Evolutionary conservation across 805 yeast species (phyloP).

Genomic region (Ogataea wickerhamii): DNA sequence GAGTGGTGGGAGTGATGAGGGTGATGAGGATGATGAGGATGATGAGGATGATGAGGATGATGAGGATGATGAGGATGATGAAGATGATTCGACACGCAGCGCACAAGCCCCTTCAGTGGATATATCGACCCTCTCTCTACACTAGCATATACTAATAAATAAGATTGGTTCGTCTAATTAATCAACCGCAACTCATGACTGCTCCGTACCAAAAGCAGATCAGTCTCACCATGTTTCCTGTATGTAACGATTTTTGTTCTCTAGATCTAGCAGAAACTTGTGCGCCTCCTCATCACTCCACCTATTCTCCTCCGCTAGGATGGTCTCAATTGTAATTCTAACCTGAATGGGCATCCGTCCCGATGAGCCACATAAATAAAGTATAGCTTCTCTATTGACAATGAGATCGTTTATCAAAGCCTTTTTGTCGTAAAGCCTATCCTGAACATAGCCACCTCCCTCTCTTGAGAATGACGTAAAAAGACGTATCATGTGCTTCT

Average conservation of each 20-base stretch:
- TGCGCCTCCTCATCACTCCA: conserved; percentile 45
- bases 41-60: conserved; percentile 15
- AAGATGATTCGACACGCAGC: background rate
- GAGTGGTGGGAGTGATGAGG: conserved; percentile 23
- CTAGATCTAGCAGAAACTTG: conserved; percentile 53
- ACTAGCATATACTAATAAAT: background rate
- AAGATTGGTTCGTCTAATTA: background rate
- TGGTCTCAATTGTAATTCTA: conserved; percentile 68
- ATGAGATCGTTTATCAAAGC: conserved; percentile 50
- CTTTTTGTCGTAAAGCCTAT: conserved; percentile 52
- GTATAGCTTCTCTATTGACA: conserved; percentile 49
- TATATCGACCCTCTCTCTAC: conserved; percentile 1
- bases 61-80: conserved; percentile 23
- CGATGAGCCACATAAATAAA: conserved; percentile 88
- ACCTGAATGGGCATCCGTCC: conserved; percentile 90
- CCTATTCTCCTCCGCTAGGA: conserved; percentile 46
- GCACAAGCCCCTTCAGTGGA: background rate
- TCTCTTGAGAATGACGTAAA: conserved; percentile 51
- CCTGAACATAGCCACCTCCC: conserved; percentile 70
- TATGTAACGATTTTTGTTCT: conserved; percentile 60
- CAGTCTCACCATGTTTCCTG: conserved; percentile 83
- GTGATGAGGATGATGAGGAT: conserved; percentile 11
- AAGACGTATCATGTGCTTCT: conserved; percentile 36
- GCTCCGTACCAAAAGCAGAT: background rate
- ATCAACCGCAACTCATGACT: too few species aligned